A percentile compares a stretch with the other conserved stretches of the same genome.
phyloP scores from a whole-genome alignment of 2,329 filamentous ascomycete species.

The Cordyceps pruinosa region DNA sequence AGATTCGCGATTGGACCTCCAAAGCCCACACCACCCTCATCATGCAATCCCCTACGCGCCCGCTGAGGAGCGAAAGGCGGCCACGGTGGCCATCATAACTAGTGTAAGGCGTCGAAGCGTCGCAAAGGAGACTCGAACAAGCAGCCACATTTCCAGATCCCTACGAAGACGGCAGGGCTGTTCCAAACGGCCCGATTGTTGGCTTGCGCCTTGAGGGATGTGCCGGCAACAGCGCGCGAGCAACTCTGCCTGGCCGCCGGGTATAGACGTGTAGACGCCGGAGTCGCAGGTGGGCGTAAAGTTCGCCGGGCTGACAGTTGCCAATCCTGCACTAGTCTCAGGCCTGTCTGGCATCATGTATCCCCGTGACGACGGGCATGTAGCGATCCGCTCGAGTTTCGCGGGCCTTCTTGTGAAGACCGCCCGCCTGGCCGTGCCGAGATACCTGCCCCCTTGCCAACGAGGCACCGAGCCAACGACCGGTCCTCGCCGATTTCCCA shows the following conservation, averaged over 20 bases:
- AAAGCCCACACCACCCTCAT: not conserved
- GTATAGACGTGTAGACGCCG: slow-evolving; percentile 1
- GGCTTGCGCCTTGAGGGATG: not conserved
- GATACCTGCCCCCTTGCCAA: too few relatives aligned
- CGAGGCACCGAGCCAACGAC: too few relatives aligned
- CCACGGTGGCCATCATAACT: not conserved
- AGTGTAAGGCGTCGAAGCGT: not conserved
- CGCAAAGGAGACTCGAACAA: not conserved
- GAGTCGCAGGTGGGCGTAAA: not conserved
- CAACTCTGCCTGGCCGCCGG: not conserved
- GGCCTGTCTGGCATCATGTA: too few relatives aligned
- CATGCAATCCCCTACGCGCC: not conserved
- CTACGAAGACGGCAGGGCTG: not conserved
- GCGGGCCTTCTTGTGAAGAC: too few relatives aligned
- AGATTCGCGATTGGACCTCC: too few relatives aligned
- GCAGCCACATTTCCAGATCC: not conserved
- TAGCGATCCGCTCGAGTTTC: too few relatives aligned
- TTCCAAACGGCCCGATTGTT: not conserved
- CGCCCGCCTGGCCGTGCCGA: too few relatives aligned
- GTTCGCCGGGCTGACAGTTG: too few relatives aligned
- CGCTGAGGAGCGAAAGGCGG: not conserved
- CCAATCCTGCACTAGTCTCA: too few relatives aligned
- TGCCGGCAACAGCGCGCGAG: too few relatives aligned
- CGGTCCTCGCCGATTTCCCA: too few relatives aligned
- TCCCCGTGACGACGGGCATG: too few relatives aligned